Conservation (phyloP, 2,329 filamentous ascomycete species). For the Macrophomina tecta region DNA sequence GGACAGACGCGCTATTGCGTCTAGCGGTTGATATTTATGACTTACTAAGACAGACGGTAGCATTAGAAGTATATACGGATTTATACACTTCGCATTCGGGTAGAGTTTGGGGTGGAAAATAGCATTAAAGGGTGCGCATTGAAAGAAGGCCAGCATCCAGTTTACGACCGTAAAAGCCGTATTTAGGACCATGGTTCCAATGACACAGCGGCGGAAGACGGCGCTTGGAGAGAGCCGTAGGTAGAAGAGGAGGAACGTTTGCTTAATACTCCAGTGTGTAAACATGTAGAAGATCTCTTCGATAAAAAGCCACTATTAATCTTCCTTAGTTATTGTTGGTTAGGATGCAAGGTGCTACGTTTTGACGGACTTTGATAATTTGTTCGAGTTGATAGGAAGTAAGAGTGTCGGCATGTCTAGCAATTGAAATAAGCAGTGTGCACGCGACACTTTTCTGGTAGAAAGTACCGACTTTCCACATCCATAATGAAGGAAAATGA, state of each 20-base stretch:
- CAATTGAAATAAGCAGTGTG: no score
- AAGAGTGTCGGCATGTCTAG: no score
- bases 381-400: no score
- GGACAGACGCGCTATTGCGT: not conserved
- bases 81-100: slow-evolving; percentile 36
- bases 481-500: no score
- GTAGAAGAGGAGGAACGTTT: slow-evolving; percentile 44
- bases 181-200: slow-evolving; percentile 37
- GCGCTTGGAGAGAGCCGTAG: slow-evolving; percentile 37
- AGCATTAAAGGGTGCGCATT: slow-evolving; percentile 42
- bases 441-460: no score
- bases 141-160: slow-evolving; percentile 39
- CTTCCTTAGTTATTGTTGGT: no score
- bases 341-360: no score
- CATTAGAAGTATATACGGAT: slow-evolving; percentile 35
- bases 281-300: slow-evolving; percentile 42
- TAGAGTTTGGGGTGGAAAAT: slow-evolving; percentile 38
- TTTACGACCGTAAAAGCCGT: slow-evolving; percentile 36
- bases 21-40: not conserved
- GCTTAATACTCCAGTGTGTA: slow-evolving; percentile 42
- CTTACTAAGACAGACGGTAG: slow-evolving; percentile 37
- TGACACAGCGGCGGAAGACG: slow-evolving; percentile 36
- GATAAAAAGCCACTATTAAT: slow-evolving; percentile 36
- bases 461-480: no score
- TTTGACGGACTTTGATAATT: no score